Evolutionary conservation across 208 protist species (phyloP), one percentile per base, ranked within the genome.

Genomic region (Wallacemonas rigidus): DNA sequence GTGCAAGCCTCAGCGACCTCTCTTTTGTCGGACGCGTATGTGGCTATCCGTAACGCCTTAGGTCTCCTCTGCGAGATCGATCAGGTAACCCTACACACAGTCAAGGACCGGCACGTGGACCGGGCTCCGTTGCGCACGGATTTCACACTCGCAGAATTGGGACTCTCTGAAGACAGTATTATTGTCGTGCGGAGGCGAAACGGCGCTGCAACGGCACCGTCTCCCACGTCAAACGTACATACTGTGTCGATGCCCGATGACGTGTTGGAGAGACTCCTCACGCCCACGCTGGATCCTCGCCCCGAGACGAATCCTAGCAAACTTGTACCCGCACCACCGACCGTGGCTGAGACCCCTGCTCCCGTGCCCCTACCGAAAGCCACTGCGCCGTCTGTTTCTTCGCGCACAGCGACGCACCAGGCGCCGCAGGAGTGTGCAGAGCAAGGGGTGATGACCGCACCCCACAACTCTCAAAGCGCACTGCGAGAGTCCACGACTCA

Each of bases 1-100:
- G 43, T 65, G 6, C 40, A 45, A 2, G 1, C 50, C 40, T 8
- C 8, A 26, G n/a, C 4, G 6, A n/a, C 41, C 6, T 26, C 43
- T 38, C 60, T 5, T 2, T 17, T 82, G 5, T 43, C 58, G 1
- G 56, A 67, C 8, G 68, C 74, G 2, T 79, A 80, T 47, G 14
- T 48, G 4, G 39, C 44, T n/a, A 53, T 83, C 1, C 72, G 68
- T 15, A 60, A 14, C 2, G 50, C 74, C 1, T 48, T 85, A 40
- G 69, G 54, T 44, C 51, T 81, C 9, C 11, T 60, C 26, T 39
- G 56, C 26, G 55, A 45, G 1, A 43, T 82, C 6, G 67, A 41
- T 38, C 41, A 51, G 2, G 65, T 80, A 2, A 76, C 72, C 1
- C 81, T 86, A 40, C 74, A 81, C 70, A 73, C 71, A 2, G 77